Evolutionary conservation across 495 filamentous ascomycete species (phyloP), one percentile per base, ranked within the genome.

Genomic region (Podospora sp.): DNA sequence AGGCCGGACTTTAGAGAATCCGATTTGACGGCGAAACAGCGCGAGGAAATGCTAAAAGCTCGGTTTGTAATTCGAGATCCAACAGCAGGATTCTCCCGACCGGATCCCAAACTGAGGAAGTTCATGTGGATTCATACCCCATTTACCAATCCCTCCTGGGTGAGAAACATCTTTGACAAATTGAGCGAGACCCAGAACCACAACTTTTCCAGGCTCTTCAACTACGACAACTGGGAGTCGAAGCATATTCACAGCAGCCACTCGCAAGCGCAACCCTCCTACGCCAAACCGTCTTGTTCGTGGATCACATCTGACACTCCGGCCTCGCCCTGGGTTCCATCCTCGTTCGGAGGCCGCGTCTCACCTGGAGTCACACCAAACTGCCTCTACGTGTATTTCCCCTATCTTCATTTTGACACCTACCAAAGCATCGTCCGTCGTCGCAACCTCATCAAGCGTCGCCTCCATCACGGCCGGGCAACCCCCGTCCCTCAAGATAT

Each of bases 71-170:
- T 68, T 68, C 51, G 76, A 21, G 63, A 78, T 1, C 63, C 75
- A 26, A 66, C 72, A 1, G 78, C 77, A 1, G 78, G 78, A 4
- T 81, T 82, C 66, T 79, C 77, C 27, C 70, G 79, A 27, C 80
- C 80, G 0, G 68, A 78, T 62, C 73, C 78, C 8, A 65, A 68
- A 5, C 71, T 68, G 69, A 77, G 76, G 14, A 83, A 87, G 70
- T 82, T 90, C 40, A 81, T 86, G 62, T 91, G 88, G 89, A 84
- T 90, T 46, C 89, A 91, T 71, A 74, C 89, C 27, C 88, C 88
- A 0, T 90, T 84, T 66, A 90, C 85, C 4, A 87, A 90, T 73
- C 84, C 88, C 2, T 81, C 83, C 7, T 91, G 88, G 88, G 88
- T 90, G 14, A 86, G 84, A 71, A 73, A 76, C 62, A 78, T 78